Evolutionary conservation across 129 eudicot species (phyloP).

Genomic region (Tanacetum coccineum): DNA sequence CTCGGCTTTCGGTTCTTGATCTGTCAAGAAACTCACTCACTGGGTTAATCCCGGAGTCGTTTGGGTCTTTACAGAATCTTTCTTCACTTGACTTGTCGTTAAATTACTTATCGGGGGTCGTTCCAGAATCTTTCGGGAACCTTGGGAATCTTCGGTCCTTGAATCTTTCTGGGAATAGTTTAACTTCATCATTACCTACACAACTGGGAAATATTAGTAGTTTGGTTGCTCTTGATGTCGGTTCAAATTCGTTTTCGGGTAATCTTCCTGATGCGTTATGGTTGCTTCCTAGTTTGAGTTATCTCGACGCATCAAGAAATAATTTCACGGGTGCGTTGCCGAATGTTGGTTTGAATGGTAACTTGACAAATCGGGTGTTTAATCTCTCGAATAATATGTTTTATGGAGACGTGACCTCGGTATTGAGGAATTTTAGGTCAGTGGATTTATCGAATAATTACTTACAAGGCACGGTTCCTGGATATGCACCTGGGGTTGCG

Average conservation of each 20-base stretch:
- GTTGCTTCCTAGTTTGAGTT: constrained; percentile 60
- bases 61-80: constrained; percentile 57
- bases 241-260: constrained; percentile 55
- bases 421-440: constrained; percentile 47
- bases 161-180: constrained; percentile 65
- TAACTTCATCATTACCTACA: constrained; percentile 59
- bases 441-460: constrained; percentile 76
- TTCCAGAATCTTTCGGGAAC: constrained; percentile 64
- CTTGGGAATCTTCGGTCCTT: constrained; percentile 44
- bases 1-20: constrained; percentile 63
- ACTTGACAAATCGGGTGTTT: constrained; percentile 34
- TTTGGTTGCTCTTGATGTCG: constrained; percentile 70
- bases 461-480: constrained; percentile 70
- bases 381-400: constrained; percentile 69
- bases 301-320: constrained; percentile 67
- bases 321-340: constrained; percentile 70
- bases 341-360: constrained; percentile 31
- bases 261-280: constrained; percentile 57
- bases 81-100: constrained; percentile 59
- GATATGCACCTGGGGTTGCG: constrained; percentile 31
- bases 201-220: constrained; percentile 61
- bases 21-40: constrained; percentile 56
- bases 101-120: constrained; percentile 67
- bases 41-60: constrained; percentile 56
- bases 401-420: constrained; percentile 54